These are phyloP conservation scores for Neurospora sp. DNA, from an alignment of 495 filamentous ascomycete genomes.

Conservation along the genomic window DNA sequence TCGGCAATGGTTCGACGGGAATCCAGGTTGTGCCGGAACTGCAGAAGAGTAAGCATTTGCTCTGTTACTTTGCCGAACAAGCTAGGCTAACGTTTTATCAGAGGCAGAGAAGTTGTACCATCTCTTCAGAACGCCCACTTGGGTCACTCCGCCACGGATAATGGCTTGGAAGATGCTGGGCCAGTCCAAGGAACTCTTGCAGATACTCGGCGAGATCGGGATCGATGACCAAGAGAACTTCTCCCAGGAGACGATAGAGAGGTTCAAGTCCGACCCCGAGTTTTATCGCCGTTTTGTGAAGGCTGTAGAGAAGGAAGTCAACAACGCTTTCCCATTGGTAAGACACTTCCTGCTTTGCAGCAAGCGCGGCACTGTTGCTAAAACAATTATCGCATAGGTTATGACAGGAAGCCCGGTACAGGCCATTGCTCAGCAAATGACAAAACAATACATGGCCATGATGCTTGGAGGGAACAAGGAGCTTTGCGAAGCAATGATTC, in stretches of 20 bases:
- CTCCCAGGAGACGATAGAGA: constrained; percentile 33
- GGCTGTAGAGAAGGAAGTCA: constrained; percentile 32
- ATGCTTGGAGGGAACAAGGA: constrained; percentile 32
- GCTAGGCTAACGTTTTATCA: constrained; percentile 16
- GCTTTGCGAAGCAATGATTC: constrained; percentile 46
- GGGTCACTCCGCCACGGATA: constrained; percentile 50
- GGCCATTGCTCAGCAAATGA: constrained; percentile 19
- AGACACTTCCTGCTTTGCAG: background rate
- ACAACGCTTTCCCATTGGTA: constrained; percentile 38
- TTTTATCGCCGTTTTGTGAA: constrained; percentile 28
- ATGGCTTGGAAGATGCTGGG: constrained; percentile 35
- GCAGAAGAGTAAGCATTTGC: constrained; percentile 36
- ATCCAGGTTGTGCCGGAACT: constrained; percentile 55
- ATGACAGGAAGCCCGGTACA: constrained; percentile 29
- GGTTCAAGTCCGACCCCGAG: constrained; percentile 32
- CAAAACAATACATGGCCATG: constrained; percentile 34
- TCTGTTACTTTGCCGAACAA: constrained; percentile 22
- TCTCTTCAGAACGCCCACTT: constrained; percentile 52
- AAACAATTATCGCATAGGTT: constrained; percentile 7
- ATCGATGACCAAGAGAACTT: constrained; percentile 30
- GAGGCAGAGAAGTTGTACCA: constrained; percentile 36
- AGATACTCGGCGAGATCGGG: constrained; percentile 15
- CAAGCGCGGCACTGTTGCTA: background rate
- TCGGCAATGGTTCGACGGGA: constrained; percentile 49
- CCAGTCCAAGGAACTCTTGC: constrained; percentile 17